Evolutionary conservation across 2,329 filamentous ascomycete species (phyloP).

Genomic region (Massarina eburnea): DNA sequence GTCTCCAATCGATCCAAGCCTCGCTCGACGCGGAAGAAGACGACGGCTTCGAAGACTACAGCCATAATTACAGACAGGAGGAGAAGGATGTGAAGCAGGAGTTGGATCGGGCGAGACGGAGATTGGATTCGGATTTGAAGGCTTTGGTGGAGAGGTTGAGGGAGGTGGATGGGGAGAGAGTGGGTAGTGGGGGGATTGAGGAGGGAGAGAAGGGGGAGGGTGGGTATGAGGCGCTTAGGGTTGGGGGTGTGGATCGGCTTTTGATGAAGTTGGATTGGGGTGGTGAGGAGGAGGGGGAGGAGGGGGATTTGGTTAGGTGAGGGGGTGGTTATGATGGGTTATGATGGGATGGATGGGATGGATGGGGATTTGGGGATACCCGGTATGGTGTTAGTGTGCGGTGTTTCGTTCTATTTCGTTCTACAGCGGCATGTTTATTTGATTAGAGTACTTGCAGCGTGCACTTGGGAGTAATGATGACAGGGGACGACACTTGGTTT

Average conservation of each 20-base stretch:
- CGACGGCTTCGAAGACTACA: conserved; percentile 69
- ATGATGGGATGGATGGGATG: not conserved
- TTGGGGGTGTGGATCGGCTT: conserved; percentile 79
- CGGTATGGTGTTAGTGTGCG: no score
- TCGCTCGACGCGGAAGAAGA: conserved; percentile 80
- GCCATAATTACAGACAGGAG: conserved; percentile 61
- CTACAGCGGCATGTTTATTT: no score
- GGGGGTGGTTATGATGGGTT: not conserved
- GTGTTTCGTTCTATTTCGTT: no score
- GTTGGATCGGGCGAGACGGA: conserved; percentile 63
- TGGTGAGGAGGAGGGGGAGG: conserved; percentile 33
- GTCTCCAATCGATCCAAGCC: conserved; percentile 74
- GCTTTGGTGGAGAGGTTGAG: conserved; percentile 59
- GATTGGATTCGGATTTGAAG: conserved; percentile 69
- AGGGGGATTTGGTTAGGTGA: no score
- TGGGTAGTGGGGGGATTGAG: conserved; percentile 30
- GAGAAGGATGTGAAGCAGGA: conserved; percentile 68
- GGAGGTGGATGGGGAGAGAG: conserved; percentile 60
- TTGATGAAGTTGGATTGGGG: conserved; percentile 85
- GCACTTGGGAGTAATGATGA: no score
- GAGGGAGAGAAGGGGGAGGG: conserved; percentile 38
- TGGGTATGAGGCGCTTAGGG: conserved; percentile 69
- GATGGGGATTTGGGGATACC: conserved; percentile 14
- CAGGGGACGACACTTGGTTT: no score
- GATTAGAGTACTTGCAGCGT: no score